These are phyloP conservation scores for Candida broadrunensis DNA, from an alignment of 805 yeast genomes.

Conservation along the genomic window DNA sequence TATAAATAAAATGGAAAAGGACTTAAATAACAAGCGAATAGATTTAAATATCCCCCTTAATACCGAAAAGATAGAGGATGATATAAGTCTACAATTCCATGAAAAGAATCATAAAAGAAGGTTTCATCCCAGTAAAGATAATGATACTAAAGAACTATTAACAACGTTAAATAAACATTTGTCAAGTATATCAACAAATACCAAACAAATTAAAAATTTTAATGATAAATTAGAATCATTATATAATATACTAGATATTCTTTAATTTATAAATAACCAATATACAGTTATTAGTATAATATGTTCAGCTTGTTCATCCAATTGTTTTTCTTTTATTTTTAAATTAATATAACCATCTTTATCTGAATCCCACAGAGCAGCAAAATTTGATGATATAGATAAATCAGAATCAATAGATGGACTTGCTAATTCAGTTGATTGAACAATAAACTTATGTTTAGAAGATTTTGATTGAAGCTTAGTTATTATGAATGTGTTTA, in stretches of 20 bases:
- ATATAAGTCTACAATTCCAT: not conserved
- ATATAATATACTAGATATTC: slow-evolving; percentile 11
- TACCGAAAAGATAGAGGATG: not conserved
- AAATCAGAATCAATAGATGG: slow-evolving; percentile 17
- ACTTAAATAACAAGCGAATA: slow-evolving; percentile 8
- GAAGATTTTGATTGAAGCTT: slow-evolving; percentile 45
- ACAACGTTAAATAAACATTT: slow-evolving; percentile 12
- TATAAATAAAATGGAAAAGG: slow-evolving; percentile 11
- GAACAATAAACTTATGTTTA: slow-evolving; percentile 54
- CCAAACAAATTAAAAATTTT: slow-evolving; percentile 7
- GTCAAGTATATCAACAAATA: slow-evolving; percentile 10
- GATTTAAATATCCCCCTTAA: slow-evolving; percentile 2
- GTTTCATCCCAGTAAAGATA: slow-evolving; percentile 16
- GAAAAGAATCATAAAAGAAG: not conserved
- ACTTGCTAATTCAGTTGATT: slow-evolving; percentile 32
- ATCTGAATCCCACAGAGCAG: slow-evolving; percentile 54
- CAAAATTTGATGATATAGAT: slow-evolving; percentile 36
- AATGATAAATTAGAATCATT: slow-evolving; percentile 18
- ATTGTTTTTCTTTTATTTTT: slow-evolving; percentile 13
- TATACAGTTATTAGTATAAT: slow-evolving; percentile 11
- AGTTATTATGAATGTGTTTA: slow-evolving; percentile 29
- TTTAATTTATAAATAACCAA: slow-evolving; percentile 14
- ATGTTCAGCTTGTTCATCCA: slow-evolving; percentile 1
- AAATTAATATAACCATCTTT: slow-evolving; percentile 53
- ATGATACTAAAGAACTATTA: slow-evolving; percentile 15